Evolutionary conservation across 202 grass and related monocot genomes (phyloP).

Genomic region (Hordeum pubiflorum): DNA sequence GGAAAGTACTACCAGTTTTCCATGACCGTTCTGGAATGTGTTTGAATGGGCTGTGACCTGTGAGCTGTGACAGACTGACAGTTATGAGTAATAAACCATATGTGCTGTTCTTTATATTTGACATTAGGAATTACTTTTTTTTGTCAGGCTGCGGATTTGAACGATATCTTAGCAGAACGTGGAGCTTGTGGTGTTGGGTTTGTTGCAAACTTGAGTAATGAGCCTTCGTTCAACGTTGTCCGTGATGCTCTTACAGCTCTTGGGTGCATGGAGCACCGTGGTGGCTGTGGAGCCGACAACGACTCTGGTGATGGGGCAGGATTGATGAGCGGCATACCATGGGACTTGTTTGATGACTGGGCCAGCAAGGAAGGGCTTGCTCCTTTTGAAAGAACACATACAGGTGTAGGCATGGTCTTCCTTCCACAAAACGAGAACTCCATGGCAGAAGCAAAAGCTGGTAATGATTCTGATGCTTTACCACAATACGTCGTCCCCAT

Average conservation of each 20-base stretch:
- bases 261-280: conserved; percentile 99
- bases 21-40: conserved; percentile 16
- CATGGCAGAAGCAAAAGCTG: conserved; percentile 70
- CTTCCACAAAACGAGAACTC: conserved; percentile 75
- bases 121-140: neutral
- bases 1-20: neutral
- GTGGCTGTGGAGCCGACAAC: conserved; percentile 93
- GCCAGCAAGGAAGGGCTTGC: conserved; percentile 68
- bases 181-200: conserved; percentile 98
- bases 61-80: neutral
- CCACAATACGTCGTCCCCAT: neutral
- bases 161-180: conserved; percentile 85
- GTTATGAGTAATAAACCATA: neutral
- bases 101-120: neutral
- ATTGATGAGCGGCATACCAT: conserved; percentile 82
- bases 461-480: conserved; percentile 39
- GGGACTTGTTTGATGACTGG: conserved; percentile 85
- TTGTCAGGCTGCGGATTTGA: conserved; percentile 63
- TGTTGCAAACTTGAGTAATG: conserved; percentile 90
- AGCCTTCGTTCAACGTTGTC: conserved; percentile 78
- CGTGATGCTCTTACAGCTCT: conserved; percentile 77
- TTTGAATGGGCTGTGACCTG: neutral
- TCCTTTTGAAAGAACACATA: conserved; percentile 53
- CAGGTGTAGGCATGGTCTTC: conserved; percentile 97
- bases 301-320: conserved; percentile 94